Percentiles rank a stretch among this genome's conserved stretches.
These are phyloP conservation scores for Stromatinia cepivora DNA, from an alignment of 2,329 filamentous ascomycete genomes.

Conservation along the genomic window DNA sequence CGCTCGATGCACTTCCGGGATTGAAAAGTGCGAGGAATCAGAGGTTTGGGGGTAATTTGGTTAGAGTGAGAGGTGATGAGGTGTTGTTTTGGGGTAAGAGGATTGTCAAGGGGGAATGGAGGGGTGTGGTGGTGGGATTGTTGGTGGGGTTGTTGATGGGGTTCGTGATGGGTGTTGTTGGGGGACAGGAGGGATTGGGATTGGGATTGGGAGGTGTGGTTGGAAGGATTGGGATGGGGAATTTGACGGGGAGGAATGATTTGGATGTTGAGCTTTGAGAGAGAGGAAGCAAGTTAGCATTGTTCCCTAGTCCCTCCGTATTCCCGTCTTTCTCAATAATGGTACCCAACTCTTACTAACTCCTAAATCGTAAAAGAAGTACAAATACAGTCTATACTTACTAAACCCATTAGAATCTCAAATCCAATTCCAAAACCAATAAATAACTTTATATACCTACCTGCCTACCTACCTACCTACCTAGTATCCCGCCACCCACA, in stretches of 20 bases:
- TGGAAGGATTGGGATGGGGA: background rate
- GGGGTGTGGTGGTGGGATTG: background rate
- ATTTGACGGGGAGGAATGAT: background rate
- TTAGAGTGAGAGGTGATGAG: background rate
- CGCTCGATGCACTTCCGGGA: conserved; percentile 3
- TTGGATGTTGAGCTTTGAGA: background rate
- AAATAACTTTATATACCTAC: too few relatives aligned
- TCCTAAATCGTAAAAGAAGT: too few relatives aligned
- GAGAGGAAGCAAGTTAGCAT: too few relatives aligned
- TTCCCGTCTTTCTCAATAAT: background rate
- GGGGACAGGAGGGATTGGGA: background rate
- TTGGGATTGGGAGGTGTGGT: background rate
- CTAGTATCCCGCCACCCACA: too few relatives aligned
- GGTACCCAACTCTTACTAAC: too few relatives aligned
- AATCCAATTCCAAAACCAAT: too few relatives aligned
- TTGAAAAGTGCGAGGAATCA: conserved; percentile 6
- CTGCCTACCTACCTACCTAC: too few relatives aligned
- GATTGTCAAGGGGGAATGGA: conserved; percentile 14
- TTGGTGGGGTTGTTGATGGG: background rate
- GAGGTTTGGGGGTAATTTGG: background rate
- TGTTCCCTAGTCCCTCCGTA: too few relatives aligned
- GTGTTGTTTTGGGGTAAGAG: background rate
- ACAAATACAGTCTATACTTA: too few relatives aligned
- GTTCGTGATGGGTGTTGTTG: background rate
- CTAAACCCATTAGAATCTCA: too few relatives aligned